A percentile compares a stretch with the other conserved stretches of the same genome.
These are phyloP conservation scores for Aspergillus awamori DNA, from an alignment of 2,329 filamentous ascomycete species.

Conservation along the genomic window DNA sequence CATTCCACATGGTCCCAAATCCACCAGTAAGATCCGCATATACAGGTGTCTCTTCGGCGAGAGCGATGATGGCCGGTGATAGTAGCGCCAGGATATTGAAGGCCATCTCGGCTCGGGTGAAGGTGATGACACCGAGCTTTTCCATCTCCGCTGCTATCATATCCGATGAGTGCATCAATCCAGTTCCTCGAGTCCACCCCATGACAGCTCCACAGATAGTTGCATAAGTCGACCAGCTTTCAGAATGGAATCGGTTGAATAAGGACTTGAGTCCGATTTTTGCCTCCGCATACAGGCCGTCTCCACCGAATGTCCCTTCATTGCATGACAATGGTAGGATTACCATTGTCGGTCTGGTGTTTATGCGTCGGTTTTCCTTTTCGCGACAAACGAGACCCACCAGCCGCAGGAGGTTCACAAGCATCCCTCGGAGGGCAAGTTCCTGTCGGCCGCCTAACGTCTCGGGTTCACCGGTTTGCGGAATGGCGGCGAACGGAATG, in stretches of 20 bases:
- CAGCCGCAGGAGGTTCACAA: slow-evolving; percentile 44
- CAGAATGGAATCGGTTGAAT: slow-evolving; percentile 23
- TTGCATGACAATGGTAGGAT: slow-evolving; percentile 51
- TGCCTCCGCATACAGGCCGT: slow-evolving; percentile 51
- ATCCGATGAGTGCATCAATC: slow-evolving; percentile 49
- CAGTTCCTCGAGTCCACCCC: slow-evolving; percentile 51
- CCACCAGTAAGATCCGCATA: slow-evolving; percentile 46
- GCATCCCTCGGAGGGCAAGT: slow-evolving; percentile 28
- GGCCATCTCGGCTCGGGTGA: slow-evolving; percentile 48
- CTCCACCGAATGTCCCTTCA: slow-evolving; percentile 47
- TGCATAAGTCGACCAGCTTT: slow-evolving; percentile 35
- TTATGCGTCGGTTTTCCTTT: slow-evolving; percentile 21
- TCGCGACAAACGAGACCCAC: slow-evolving; percentile 36
- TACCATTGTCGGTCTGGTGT: slow-evolving; percentile 42
- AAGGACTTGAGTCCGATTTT: slow-evolving; percentile 42
- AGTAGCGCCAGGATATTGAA: slow-evolving; percentile 43
- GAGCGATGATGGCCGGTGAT: slow-evolving; percentile 30
- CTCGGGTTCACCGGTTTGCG: slow-evolving; percentile 42
- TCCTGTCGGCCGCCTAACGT: slow-evolving; percentile 29
- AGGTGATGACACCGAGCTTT: slow-evolving; percentile 43
- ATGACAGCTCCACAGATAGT: slow-evolving; percentile 47
- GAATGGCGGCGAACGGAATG: slow-evolving; percentile 49
- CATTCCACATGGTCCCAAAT: slow-evolving; percentile 32
- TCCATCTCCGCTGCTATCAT: slow-evolving; percentile 44
- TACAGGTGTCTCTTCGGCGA: slow-evolving; percentile 40